These are phyloP conservation scores for Colletotrichum echinochloae DNA, from an alignment of 2,329 filamentous ascomycete genomes.

Conservation along the genomic window DNA sequence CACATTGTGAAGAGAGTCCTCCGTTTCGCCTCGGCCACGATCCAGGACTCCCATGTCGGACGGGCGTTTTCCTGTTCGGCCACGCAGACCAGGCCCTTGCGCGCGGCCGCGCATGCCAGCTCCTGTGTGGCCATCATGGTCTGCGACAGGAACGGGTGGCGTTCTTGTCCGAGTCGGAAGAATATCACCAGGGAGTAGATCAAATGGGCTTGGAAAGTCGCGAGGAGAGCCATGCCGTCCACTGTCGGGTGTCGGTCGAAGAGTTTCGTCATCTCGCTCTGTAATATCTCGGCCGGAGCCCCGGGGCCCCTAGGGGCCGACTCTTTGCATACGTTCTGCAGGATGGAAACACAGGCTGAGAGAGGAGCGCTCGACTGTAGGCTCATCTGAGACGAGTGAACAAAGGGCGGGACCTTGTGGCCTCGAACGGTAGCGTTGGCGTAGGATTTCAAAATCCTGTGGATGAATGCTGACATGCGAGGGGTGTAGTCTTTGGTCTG, in stretches of 20 bases:
- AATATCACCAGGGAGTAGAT: conserved; percentile 64
- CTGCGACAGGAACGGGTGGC: conserved; percentile 51
- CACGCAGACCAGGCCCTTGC: conserved; percentile 56
- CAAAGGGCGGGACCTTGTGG: conserved; percentile 56
- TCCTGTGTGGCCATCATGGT: conserved; percentile 64
- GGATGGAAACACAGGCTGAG: conserved; percentile 55
- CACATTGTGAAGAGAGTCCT: conserved; percentile 65
- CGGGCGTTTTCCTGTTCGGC: conserved; percentile 54
- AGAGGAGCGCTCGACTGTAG: conserved; percentile 48
- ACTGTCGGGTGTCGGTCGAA: conserved; percentile 46
- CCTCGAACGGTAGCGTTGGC: conserved; percentile 52
- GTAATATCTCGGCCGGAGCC: conserved; percentile 50
- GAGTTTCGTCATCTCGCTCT: conserved; percentile 57
- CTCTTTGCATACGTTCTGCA: conserved; percentile 53
- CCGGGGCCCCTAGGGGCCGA: conserved; percentile 44
- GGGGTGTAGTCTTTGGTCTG: conserved; percentile 55
- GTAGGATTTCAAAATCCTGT: conserved; percentile 59
- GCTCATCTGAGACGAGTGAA: conserved; percentile 55
- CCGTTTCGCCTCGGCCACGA: conserved; percentile 64
- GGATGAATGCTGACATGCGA: conserved; percentile 53
- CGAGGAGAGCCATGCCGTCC: conserved; percentile 51
- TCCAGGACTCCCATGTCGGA: conserved; percentile 66
- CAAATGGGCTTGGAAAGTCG: conserved; percentile 64
- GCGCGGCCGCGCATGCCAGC: conserved; percentile 56
- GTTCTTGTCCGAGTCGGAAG: conserved; percentile 50